phyloP scores from a whole-genome alignment of 2,329 filamentous ascomycete species.

The Colletotrichum siamense region DNA sequence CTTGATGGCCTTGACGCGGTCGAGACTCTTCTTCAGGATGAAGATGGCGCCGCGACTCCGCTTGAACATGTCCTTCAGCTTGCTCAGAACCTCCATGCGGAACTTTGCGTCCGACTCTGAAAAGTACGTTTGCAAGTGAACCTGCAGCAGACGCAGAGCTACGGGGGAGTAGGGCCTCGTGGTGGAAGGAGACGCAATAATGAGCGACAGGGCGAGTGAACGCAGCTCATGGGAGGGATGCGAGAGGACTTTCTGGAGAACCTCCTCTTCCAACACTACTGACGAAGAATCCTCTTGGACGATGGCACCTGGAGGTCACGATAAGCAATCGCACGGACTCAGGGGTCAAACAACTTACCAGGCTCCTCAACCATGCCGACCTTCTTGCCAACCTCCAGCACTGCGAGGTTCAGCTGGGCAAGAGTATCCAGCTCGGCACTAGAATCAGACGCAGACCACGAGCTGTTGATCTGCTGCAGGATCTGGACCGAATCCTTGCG shows the following conservation, averaged over 20 bases:
- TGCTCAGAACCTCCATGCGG: constrained; percentile 78
- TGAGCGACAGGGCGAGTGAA: constrained; percentile 80
- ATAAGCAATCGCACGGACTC: background rate
- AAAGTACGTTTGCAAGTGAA: constrained; percentile 74
- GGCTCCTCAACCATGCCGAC: constrained; percentile 73
- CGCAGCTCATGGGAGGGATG: constrained; percentile 70
- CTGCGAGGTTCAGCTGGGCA: constrained; percentile 66
- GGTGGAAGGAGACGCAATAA: constrained; percentile 77
- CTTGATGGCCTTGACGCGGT: constrained; percentile 27
- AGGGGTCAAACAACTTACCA: constrained; percentile 40
- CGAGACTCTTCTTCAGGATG: constrained; percentile 50
- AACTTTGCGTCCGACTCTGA: constrained; percentile 87
- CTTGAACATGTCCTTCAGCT: constrained; percentile 78
- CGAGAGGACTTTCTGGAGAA: constrained; percentile 58
- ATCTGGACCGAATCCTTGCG: constrained; percentile 59
- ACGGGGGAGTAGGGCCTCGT: constrained; percentile 73
- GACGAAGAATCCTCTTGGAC: constrained; percentile 18
- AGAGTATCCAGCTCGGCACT: constrained; percentile 54
- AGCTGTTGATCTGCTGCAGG: constrained; percentile 60
- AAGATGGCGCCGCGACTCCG: constrained; percentile 73
- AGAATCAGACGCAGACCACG: constrained; percentile 51
- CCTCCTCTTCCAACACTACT: constrained; percentile 41
- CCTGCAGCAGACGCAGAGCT: constrained; percentile 67
- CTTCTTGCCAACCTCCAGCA: constrained; percentile 76
- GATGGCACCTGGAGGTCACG: background rate